phyloP scores from a whole-genome alignment of 805 yeast species.

The Yamadazyma insecticola region DNA sequence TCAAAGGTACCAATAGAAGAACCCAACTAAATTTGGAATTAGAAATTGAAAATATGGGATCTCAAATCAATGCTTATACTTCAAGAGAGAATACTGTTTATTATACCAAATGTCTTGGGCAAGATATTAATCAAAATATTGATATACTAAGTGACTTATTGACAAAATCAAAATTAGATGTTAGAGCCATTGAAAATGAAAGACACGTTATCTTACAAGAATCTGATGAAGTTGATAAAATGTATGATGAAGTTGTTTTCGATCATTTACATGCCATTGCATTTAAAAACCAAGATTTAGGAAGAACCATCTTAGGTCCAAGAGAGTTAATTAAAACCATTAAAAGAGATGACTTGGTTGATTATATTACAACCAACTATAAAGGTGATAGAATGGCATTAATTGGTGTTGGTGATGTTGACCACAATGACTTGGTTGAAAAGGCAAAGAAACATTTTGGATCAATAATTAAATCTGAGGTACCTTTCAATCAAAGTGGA shows the following conservation, averaged over 20 bases:
- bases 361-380: slow-evolving; percentile 81
- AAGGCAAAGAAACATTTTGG: slow-evolving; percentile 77
- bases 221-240: slow-evolving; percentile 95
- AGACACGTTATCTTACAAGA: slow-evolving; percentile 95
- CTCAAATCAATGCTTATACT: slow-evolving; percentile 97
- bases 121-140: slow-evolving; percentile 79
- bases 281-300: slow-evolving; percentile 85
- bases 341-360: slow-evolving; percentile 66
- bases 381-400: slow-evolving; percentile 96
- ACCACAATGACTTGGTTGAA: slow-evolving; percentile 76
- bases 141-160: slow-evolving; percentile 87
- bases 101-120: slow-evolving; percentile 81
- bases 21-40: slow-evolving; percentile 80
- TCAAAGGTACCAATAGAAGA: slow-evolving; percentile 86
- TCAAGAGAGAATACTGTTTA: slow-evolving; percentile 97
- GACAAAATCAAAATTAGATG: slow-evolving; percentile 79
- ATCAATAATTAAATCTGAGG: slow-evolving; percentile 53
- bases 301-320: slow-evolving; percentile 96
- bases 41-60: slow-evolving; percentile 94
- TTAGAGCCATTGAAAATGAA: slow-evolving; percentile 86
- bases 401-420: slow-evolving; percentile 94
- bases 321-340: slow-evolving; percentile 81
- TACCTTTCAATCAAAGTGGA: slow-evolving; percentile 70
- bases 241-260: slow-evolving; percentile 97
- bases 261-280: slow-evolving; percentile 95